Evolutionary conservation across 768 basidiomycete genomes (phyloP), one percentile per base, ranked within the genome.

Genomic region (Tricholoma bakamatsutake): DNA sequence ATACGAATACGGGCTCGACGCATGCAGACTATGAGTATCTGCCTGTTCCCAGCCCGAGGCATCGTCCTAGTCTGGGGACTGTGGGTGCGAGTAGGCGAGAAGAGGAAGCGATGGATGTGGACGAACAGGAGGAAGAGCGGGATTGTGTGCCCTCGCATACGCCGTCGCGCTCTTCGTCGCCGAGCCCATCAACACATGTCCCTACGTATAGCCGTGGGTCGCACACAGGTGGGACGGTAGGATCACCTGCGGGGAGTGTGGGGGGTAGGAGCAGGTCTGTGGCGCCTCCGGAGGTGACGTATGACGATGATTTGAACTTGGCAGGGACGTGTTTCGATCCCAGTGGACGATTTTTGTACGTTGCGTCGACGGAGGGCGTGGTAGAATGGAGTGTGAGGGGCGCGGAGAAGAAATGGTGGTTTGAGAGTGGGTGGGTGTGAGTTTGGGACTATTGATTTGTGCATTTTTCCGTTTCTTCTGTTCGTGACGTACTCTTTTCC

Each of bases 321-420:
- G 86, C 88, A 2, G 89, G 89, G 11, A 73, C 80, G 37, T 88
- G 84, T 58, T 90, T 90, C 60, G 88, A 90, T 66, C 87, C 87
- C 15, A 70, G 69, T 5, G 89, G 89, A 2, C 76, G 78, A 58
- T 80, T 75, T 66, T 63, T 91, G 30, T 91, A 91, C 63, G 84
- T 83, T 12, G 89, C 84, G 18, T 81, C 81, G 53, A 78, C 79
- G 56, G 67, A 74, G 56, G 83, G 83, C 35, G 74, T 94, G 24
- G 85, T 83, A 6, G 91, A 93, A 66, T 94, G 89, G 88, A 75
- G 79, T 43, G 75, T 94, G 52, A 75, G 80, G 18, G 87, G 85
- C 4, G 80, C 83, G 12, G 85, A 85, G 59, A 88, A 86, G 74
- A 73, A 80, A 50, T 90, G 87, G 87, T 90, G 85, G 84, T 70